Percentiles rank a stretch among this genome's conserved stretches.
phyloP scores from a whole-genome alignment of 805 yeast genomes.

The Blastobotrys attinorum region DNA sequence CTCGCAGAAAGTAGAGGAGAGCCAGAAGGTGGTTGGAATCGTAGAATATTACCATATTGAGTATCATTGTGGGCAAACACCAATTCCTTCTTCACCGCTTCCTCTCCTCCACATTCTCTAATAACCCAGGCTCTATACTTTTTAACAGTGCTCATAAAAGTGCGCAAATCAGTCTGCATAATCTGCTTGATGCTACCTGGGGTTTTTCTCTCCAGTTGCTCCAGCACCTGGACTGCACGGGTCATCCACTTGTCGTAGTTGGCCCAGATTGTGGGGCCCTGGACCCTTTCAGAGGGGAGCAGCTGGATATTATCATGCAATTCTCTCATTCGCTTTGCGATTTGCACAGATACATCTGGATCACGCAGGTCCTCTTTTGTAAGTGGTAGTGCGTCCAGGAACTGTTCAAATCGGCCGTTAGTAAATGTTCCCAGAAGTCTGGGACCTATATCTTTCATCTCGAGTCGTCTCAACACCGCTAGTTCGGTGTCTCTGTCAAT shows the following conservation, averaged over 20 bases:
- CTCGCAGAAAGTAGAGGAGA: conserved; percentile 43
- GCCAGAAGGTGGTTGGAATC: conserved; percentile 41
- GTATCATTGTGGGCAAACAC: conserved; percentile 95
- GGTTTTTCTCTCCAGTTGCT: conserved; percentile 33
- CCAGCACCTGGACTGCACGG: conserved; percentile 38
- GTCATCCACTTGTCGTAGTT: conserved; percentile 65
- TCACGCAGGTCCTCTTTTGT: conserved; percentile 66
- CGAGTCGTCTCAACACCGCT: conserved; percentile 60
- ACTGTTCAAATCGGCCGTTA: conserved; percentile 94
- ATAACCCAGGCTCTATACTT: conserved; percentile 59
- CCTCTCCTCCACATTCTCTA: conserved; percentile 37
- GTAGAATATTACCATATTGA: conserved; percentile 86
- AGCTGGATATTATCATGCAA: conserved; percentile 74
- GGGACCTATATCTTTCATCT: conserved; percentile 80
- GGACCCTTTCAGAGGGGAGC: conserved; percentile 43
- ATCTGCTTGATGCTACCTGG: conserved; percentile 21
- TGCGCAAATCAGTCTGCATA: conserved; percentile 35
- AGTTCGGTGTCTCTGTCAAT: conserved; percentile 84
- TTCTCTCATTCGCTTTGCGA: conserved; percentile 95
- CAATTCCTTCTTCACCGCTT: conserved; percentile 38
- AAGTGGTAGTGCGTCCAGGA: conserved; percentile 72
- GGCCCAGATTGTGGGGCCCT: conserved; percentile 64
- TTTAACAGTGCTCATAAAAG: conserved; percentile 41
- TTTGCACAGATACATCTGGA: conserved; percentile 67
- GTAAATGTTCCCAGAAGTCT: conserved; percentile 77